Base-by-base conservation (phyloP, 106 monocot species). In the Gastrodia elata region DNA sequence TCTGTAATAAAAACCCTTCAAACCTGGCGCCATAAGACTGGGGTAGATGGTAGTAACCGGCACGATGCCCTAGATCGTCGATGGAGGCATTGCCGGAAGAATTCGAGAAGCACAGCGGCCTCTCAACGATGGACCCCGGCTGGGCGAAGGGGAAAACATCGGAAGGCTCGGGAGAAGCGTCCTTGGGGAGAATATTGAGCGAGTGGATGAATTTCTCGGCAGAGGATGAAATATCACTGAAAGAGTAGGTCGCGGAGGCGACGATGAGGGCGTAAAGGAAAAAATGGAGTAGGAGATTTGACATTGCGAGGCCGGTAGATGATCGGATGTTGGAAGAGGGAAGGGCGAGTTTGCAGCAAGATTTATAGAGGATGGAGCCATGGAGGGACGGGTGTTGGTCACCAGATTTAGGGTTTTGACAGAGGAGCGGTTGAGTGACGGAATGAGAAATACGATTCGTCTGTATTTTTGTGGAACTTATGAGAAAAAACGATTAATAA, bases 201-300 rank as follows among this genome's bases (percentile, higher is more conserved):
- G 85, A 68, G 6, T 86, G 83, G 85, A 96, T 96, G 33, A 96
- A 73, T 77, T 67, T 76, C 81, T 92, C 84, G 15, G 95, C 95
- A 64, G 78, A 68, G 30, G 76, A 9, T 0, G 68, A 5, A 35
- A 39, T 40, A 2, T 69, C 40, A 6, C 69, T 40, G 39, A 40
- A n/a, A 26, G 69, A 24, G 3, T 22, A 69, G 40, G 25, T 24
- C 6, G 69, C 40, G 38, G 26, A 39, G 25, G 40, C 40, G 69
- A 69, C 14, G 69, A 69, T 20, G 38, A 69, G 9, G 22, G 40
- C n/a, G n/a, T 40, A 40, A 16, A 69, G 25, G 24, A 69, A 22
- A 25, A 69, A 13, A 30, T 9, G 18, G 39, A 69, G 69, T 9
- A n/a, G n/a, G n/a, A n/a, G n/a, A n/a, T 69, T 69, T 11, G 39